Percentiles rank a stretch among this genome's conserved stretches.
These are phyloP conservation scores for Fusarium virguliforme DNA, from an alignment of 2,329 filamentous ascomycete species.

Conservation along the genomic window DNA sequence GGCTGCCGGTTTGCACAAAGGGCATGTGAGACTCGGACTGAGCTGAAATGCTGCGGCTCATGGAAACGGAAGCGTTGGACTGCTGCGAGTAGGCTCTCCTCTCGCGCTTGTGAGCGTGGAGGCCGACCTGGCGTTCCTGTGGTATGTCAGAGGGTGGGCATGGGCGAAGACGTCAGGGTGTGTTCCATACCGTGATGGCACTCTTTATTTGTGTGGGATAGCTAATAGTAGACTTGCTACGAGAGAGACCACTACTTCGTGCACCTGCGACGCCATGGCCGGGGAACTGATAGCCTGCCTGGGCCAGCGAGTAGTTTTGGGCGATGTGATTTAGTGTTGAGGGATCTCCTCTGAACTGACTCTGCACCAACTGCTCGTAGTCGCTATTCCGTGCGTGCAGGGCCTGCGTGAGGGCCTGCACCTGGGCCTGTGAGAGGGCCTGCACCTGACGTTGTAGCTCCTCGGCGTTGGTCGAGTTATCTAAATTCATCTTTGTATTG, in stretches of 20 bases:
- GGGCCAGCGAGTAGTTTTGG: slow-evolving; percentile 36
- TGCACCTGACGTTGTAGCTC: slow-evolving; percentile 51
- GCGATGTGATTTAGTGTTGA: slow-evolving; percentile 40
- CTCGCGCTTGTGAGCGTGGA: slow-evolving; percentile 43
- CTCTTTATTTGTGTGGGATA: slow-evolving; percentile 48
- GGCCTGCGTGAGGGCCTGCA: slow-evolving; percentile 35
- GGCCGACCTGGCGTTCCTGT: slow-evolving; percentile 38
- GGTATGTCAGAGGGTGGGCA: slow-evolving; percentile 34
- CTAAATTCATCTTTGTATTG: slow-evolving; percentile 48
- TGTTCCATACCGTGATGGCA: slow-evolving; percentile 44
- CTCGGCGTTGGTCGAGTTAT: slow-evolving; percentile 41
- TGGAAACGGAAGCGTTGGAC: slow-evolving; percentile 55
- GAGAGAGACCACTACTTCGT: slow-evolving; percentile 47
- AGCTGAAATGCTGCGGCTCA: slow-evolving; percentile 64
- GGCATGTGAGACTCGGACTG: slow-evolving; percentile 59
- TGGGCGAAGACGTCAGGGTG: slow-evolving; percentile 14
- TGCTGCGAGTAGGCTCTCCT: slow-evolving; percentile 52
- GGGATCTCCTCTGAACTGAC: slow-evolving; percentile 39
- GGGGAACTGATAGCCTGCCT: slow-evolving; percentile 37
- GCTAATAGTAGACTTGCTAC: slow-evolving; percentile 52
- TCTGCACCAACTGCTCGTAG: slow-evolving; percentile 47
- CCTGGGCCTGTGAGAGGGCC: slow-evolving; percentile 34
- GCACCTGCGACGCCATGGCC: slow-evolving; percentile 42
- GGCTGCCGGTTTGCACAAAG: slow-evolving; percentile 56
- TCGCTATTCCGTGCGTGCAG: slow-evolving; percentile 40